Conservation (phyloP, 2,329 filamentous ascomycete genomes). For the Aureobasidium sp. region DNA sequence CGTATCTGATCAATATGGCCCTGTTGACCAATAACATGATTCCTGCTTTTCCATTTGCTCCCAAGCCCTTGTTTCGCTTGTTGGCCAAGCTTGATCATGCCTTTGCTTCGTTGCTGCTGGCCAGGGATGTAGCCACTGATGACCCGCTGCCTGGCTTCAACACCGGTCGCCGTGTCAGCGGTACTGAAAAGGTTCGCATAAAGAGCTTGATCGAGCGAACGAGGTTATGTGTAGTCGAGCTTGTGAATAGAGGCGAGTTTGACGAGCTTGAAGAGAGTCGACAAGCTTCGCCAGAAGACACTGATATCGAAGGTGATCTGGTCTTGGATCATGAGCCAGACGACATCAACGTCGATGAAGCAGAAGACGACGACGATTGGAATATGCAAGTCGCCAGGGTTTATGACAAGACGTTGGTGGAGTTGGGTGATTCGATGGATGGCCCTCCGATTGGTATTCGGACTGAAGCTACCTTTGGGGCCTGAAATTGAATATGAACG, state of each 20-base stretch:
- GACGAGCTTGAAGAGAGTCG: slow-evolving; percentile 35
- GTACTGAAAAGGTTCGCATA: slow-evolving; percentile 82
- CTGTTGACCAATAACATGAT: slow-evolving; percentile 66
- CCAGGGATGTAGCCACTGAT: slow-evolving; percentile 58
- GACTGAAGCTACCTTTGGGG: slow-evolving; percentile 28
- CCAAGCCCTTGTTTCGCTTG: slow-evolving; percentile 61
- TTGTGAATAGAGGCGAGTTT: slow-evolving; percentile 51
- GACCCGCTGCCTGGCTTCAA: slow-evolving; percentile 65
- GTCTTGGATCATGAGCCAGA: slow-evolving; percentile 19
- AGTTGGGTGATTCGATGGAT: slow-evolving; percentile 62
- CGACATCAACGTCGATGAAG: slow-evolving; percentile 26
- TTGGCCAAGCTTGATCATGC: slow-evolving; percentile 76
- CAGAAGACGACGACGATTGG: slow-evolving; percentile 33
- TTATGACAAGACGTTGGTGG: slow-evolving; percentile 72
- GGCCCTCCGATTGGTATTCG: slow-evolving; percentile 41
- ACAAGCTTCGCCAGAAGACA: slow-evolving; percentile 29
- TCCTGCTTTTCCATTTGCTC: slow-evolving; percentile 61
- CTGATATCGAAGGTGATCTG: slow-evolving; percentile 40
- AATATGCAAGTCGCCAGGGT: slow-evolving; percentile 68
- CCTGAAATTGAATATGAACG: too few relatives aligned
- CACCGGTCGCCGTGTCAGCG: slow-evolving; percentile 57
- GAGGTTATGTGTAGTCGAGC: slow-evolving; percentile 61
- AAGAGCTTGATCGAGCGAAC: slow-evolving; percentile 74
- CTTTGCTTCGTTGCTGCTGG: slow-evolving; percentile 67
- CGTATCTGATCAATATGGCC: slow-evolving; percentile 73